Evolutionary conservation across 1,139 yeast genomes (phyloP).

Genomic region (Candida sanyaensis): DNA sequence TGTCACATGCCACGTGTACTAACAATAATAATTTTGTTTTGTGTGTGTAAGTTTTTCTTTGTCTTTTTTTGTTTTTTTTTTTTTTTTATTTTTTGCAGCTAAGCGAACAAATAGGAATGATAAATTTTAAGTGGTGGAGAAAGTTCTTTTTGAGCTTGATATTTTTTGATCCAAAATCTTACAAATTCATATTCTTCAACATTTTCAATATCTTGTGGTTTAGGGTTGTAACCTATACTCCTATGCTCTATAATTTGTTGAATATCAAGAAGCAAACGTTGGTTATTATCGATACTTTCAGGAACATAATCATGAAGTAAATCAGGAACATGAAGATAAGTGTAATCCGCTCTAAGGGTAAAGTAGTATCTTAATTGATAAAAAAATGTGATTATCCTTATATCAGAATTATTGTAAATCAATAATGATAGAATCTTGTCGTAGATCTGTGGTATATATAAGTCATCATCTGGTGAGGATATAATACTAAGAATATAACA

Average conservation of each 20-base stretch:
- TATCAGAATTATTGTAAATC: neutral
- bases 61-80: too few species aligned
- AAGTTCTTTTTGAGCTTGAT: neutral
- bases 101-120: neutral
- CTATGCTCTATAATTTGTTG: neutral
- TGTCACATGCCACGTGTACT: too few species aligned
- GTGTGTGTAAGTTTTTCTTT: too few species aligned
- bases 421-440: constrained; percentile 12
- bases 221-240: neutral
- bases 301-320: constrained; percentile 9
- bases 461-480: constrained; percentile 11
- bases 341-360: constrained; percentile 9
- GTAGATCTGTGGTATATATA: constrained; percentile 10
- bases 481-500: constrained; percentile 7
- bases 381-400: constrained; percentile 10
- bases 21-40: too few species aligned
- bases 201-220: neutral
- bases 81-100: too few species aligned
- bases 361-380: constrained; percentile 11
- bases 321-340: constrained; percentile 10
- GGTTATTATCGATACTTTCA: neutral
- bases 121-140: neutral
- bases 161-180: constrained; percentile 8
- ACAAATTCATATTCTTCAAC: constrained; percentile 5
- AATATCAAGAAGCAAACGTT: neutral